phyloP scores from a whole-genome alignment of 2,329 filamentous ascomycete genomes.

The Diaporthe eres region DNA sequence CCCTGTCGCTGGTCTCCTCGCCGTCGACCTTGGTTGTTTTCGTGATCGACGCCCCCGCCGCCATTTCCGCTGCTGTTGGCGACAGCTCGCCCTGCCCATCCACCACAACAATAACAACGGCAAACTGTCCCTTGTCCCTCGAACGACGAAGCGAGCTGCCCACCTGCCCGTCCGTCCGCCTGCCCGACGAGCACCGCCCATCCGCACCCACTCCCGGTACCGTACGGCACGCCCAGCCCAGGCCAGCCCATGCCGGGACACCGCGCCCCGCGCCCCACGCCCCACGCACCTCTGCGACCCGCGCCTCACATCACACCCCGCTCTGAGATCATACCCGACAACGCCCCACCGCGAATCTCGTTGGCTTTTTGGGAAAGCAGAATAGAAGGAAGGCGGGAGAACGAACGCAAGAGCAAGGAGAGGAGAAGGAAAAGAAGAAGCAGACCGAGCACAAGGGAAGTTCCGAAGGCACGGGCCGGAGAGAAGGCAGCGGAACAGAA shows the following conservation, averaged over 20 bases:
- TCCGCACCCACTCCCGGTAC: neutral
- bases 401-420: neutral
- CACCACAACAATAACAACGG: neutral
- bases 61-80: neutral
- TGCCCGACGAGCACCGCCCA: neutral
- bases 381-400: neutral
- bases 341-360: constrained; percentile 32
- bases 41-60: constrained; percentile 1
- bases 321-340: constrained; percentile 40
- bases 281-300: constrained; percentile 26
- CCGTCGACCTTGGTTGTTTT: neutral
- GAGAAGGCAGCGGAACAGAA: neutral
- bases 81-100: neutral
- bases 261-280: constrained; percentile 32
- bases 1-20: neutral
- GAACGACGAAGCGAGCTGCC: neutral
- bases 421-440: neutral
- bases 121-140: neutral
- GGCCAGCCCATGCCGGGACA: constrained; percentile 17
- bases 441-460: neutral
- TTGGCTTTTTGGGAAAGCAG: constrained; percentile 5
- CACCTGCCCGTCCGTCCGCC: neutral
- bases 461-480: neutral
- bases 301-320: constrained; percentile 36
- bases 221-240: neutral